Conservation (phyloP, 2,329 filamentous ascomycete species). For the Domatiomyces globalis region DNA sequence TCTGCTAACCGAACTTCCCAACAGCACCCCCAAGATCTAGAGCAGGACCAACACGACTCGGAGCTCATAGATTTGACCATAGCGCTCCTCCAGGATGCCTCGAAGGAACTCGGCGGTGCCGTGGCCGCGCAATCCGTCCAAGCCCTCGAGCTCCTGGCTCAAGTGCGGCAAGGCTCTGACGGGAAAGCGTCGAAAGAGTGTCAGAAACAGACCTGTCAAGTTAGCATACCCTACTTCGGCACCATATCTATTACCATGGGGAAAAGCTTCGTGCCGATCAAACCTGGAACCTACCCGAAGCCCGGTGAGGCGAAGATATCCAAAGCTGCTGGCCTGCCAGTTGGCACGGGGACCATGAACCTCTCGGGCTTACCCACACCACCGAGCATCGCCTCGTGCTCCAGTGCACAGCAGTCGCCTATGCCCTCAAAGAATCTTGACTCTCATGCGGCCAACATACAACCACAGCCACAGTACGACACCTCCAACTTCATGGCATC, state of each 20-base stretch:
- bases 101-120: conserved; percentile 24
- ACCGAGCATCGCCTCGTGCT: conserved; percentile 8
- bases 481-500: conserved; percentile 8
- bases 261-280: conserved; percentile 20
- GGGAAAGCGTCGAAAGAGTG: conserved; percentile 4
- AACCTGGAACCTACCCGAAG: conserved; percentile 11
- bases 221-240: conserved; percentile 35
- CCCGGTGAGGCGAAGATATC: not conserved
- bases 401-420: conserved; percentile 14
- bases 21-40: conserved; percentile 16
- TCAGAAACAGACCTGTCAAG: conserved; percentile 22
- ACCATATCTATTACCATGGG: conserved; percentile 27
- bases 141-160: conserved; percentile 28
- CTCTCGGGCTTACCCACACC: conserved; percentile 17
- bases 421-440: conserved; percentile 4
- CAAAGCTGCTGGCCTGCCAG: not conserved
- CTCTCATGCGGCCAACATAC: conserved; percentile 4
- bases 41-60: conserved; percentile 27
- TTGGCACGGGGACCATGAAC: not conserved
- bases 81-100: conserved; percentile 22
- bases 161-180: conserved; percentile 16
- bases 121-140: conserved; percentile 32
- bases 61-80: conserved; percentile 23
- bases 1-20: conserved; percentile 10
- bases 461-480: conserved; percentile 7